Conservation (phyloP, 306 rosid species). For the Dicorynia guianensis region DNA sequence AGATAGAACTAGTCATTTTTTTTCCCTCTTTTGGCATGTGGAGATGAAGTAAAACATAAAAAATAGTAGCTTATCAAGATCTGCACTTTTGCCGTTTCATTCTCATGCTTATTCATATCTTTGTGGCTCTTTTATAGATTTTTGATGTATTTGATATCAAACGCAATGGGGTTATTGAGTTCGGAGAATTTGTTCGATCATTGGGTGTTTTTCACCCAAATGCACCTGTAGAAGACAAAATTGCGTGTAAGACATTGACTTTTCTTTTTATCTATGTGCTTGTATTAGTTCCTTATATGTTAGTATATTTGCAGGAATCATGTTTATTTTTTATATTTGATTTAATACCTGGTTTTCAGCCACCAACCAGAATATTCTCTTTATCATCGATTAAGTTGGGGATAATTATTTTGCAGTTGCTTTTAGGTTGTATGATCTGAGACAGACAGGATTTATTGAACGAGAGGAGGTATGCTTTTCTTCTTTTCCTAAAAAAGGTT, state of each 20-base stretch:
- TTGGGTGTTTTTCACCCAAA: conserved; percentile 82
- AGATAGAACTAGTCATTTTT: background rate
- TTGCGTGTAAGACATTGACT: conserved; percentile 57
- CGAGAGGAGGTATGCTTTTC: conserved; percentile 69
- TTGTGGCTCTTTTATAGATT: conserved; percentile 52
- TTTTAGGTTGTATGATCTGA: conserved; percentile 80
- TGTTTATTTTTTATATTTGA: conserved; percentile 9
- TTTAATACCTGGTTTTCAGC: conserved; percentile 15
- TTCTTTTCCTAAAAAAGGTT: conserved; percentile 28
- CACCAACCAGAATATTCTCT: background rate
- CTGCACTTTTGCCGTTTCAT: background rate
- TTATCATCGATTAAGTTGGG: conserved; percentile 34
- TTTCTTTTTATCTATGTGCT: background rate
- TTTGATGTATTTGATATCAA: conserved; percentile 82
- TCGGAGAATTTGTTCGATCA: conserved; percentile 87
- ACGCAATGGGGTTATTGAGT: conserved; percentile 84
- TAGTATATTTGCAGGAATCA: conserved; percentile 12
- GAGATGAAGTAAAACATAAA: background rate
- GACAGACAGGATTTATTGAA: conserved; percentile 84
- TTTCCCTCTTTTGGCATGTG: background rate
- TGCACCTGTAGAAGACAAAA: conserved; percentile 75
- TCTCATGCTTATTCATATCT: conserved; percentile 16
- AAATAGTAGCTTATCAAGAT: background rate
- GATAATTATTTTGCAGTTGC: conserved; percentile 76
- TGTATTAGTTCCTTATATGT: background rate